A percentile compares a stretch with the other conserved stretches of the same genome.
phyloP scores from a whole-genome alignment of 2,329 filamentous ascomycete species.

The Neoscytalidium dimidiatum region DNA sequence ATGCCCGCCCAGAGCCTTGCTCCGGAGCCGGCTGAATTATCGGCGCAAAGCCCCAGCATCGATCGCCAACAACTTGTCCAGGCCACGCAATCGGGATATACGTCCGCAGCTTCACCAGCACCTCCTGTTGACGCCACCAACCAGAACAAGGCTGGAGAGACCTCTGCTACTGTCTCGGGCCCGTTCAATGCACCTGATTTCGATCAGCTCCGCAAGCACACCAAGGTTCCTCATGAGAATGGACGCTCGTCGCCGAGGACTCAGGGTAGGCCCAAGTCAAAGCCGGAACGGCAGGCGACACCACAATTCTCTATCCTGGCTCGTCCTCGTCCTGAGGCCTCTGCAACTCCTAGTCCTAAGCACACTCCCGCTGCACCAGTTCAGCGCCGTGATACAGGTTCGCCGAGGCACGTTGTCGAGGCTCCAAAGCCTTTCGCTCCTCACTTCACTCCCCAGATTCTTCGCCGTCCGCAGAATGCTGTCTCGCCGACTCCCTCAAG shows the following conservation, averaged over 20 bases:
- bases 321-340: background rate
- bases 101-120: background rate
- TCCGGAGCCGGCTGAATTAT: slow-evolving; percentile 47
- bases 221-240: slow-evolving; percentile 24
- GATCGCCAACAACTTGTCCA: background rate
- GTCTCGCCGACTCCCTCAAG: slow-evolving; percentile 12
- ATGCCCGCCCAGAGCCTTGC: slow-evolving; percentile 22
- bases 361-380: slow-evolving; percentile 29
- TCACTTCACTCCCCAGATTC: slow-evolving; percentile 39
- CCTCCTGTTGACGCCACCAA: background rate
- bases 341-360: slow-evolving; percentile 18
- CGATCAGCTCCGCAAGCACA: slow-evolving; percentile 34
- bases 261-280: slow-evolving; percentile 1
- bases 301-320: slow-evolving; percentile 19
- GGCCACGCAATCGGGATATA: background rate
- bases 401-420: slow-evolving; percentile 20
- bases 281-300: slow-evolving; percentile 14
- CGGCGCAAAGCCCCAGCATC: slow-evolving; percentile 41
- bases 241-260: background rate
- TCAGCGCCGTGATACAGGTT: slow-evolving; percentile 32
- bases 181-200: slow-evolving; percentile 46
- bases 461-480: slow-evolving; percentile 34
- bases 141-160: slow-evolving; percentile 20
- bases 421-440: slow-evolving; percentile 22
- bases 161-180: slow-evolving; percentile 42